Evolutionary conservation across 2,329 filamentous ascomycete genomes (phyloP).

Genomic region (Lasiodiplodia sp.): DNA sequence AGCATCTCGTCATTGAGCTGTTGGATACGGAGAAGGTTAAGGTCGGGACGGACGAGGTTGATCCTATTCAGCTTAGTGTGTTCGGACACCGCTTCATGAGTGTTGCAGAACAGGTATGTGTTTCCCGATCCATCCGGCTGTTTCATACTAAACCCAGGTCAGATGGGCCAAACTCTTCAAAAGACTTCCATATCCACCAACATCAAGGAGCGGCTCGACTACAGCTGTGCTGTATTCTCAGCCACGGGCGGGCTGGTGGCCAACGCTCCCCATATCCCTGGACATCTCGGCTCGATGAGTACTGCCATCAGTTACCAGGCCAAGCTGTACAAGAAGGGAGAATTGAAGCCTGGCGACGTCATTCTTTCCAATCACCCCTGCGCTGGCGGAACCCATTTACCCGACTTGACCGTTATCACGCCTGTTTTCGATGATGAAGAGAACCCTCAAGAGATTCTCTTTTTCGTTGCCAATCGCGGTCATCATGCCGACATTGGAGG

Average conservation of each 20-base stretch:
- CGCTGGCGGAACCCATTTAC: conserved; percentile 41
- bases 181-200: conserved; percentile 38
- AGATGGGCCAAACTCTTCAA: conserved; percentile 38
- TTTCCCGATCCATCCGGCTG: neutral
- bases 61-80: conserved; percentile 34
- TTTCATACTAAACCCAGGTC: neutral
- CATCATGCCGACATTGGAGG: conserved; percentile 43
- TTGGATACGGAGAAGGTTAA: conserved; percentile 44
- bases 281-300: conserved; percentile 39
- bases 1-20: conserved; percentile 51
- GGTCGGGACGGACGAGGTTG: conserved; percentile 27
- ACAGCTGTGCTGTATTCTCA: conserved; percentile 38
- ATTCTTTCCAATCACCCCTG: conserved; percentile 40
- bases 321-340: conserved; percentile 33
- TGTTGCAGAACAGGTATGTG: conserved; percentile 36
- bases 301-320: conserved; percentile 40
- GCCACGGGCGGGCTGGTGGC: conserved; percentile 37
- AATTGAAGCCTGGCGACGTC: conserved; percentile 39
- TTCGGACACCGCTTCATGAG: conserved; percentile 39
- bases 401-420: conserved; percentile 40
- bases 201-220: conserved; percentile 42
- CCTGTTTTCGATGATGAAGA: conserved; percentile 39
- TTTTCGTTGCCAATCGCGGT: conserved; percentile 40
- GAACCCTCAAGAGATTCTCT: conserved; percentile 35
- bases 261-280: conserved; percentile 40